Evolutionary conservation across 768 basidiomycete genomes (phyloP), one percentile per base, ranked within the genome.

Genomic region (Mycena galericulata): DNA sequence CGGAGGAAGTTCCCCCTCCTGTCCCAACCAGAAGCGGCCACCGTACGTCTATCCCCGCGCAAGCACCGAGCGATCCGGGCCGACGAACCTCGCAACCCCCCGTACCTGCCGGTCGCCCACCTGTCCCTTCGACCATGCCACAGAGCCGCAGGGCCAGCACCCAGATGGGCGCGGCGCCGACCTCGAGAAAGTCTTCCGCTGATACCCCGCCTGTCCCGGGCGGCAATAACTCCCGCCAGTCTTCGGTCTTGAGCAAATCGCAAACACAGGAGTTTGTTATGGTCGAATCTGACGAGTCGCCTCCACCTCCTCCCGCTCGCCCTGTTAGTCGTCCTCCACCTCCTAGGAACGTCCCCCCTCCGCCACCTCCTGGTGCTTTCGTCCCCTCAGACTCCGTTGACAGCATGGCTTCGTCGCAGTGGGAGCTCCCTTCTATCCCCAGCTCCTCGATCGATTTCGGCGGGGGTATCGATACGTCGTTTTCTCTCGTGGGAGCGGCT

Each of bases 381-480:
- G 75, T 73, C 10, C 69, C 75, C 45, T 65, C 73, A 30, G 70
- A 71, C 41, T 40, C 74, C 3, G 47, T 81, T 4, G 79, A 82
- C 40, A 72, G 41, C 74, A 75, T 32, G 81, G 82, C 47, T 38
- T 80, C 79, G 11, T 83, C 83, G 26, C 89, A 88, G 70, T 92
- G 90, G 90, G 92, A 92, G 68, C 77, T 91, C 7, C 88, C 92
- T 1, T 82, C 84, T 9, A 89, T 92, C 54, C 87, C 89, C 1
- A 86, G 82, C 22, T 82, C 85, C 2, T 76, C 80, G 6, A 75
- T 92, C 24, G 90, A 90, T 67, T 87, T 91, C 54, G 85, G 84
- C 2, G 76, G 73, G 43, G 77, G 78, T 7, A 70, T 73, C 81
- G 73, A 77, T 53, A 49, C 75, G 20, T 24, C 67, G 17, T 73